Evolutionary conservation across 208 protist genomes (phyloP).

Genomic region (Trypanosoma scelopori): DNA sequence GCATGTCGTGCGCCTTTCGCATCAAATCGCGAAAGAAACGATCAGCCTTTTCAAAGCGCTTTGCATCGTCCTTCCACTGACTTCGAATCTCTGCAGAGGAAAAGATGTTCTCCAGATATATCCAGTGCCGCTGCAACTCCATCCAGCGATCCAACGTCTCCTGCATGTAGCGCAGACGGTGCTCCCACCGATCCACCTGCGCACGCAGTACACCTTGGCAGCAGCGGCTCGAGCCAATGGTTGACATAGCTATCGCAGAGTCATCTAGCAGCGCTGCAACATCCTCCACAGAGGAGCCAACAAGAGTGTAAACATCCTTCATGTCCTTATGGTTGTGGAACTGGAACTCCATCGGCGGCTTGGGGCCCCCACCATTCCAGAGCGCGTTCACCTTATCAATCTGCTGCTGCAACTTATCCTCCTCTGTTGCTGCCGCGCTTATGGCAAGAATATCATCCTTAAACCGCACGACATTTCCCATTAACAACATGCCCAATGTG

Average conservation of each 20-base stretch:
- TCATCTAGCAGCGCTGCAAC: slow-evolving; percentile 92
- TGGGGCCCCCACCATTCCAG: slow-evolving; percentile 91
- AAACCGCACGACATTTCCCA: slow-evolving; percentile 83
- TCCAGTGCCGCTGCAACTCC: slow-evolving; percentile 95
- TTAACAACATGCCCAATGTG: slow-evolving; percentile 89
- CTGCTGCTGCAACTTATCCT: slow-evolving; percentile 96
- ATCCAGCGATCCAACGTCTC: slow-evolving; percentile 94
- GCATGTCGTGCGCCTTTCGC: slow-evolving; percentile 91
- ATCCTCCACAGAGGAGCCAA: slow-evolving; percentile 92
- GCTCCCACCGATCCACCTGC: slow-evolving; percentile 95
- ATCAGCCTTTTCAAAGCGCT: slow-evolving; percentile 94
- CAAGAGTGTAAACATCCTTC: slow-evolving; percentile 92
- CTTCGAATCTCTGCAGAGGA: slow-evolving; percentile 94
- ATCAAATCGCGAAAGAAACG: slow-evolving; percentile 95
- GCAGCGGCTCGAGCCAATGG: slow-evolving; percentile 92
- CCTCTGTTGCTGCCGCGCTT: slow-evolving; percentile 93
- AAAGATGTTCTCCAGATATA: slow-evolving; percentile 97
- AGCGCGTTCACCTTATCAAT: slow-evolving; percentile 95
- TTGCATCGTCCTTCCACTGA: slow-evolving; percentile 96
- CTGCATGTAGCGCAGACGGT: slow-evolving; percentile 91
- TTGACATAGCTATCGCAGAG: slow-evolving; percentile 89
- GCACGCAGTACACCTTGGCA: slow-evolving; percentile 90
- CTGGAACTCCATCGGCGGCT: slow-evolving; percentile 91
- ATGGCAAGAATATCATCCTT: slow-evolving; percentile 92
- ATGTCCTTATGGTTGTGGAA: slow-evolving; percentile 94